Evolutionary conservation across 371 early-diverging fungal genomes (phyloP).

Genomic region (Mortierella sp.): DNA sequence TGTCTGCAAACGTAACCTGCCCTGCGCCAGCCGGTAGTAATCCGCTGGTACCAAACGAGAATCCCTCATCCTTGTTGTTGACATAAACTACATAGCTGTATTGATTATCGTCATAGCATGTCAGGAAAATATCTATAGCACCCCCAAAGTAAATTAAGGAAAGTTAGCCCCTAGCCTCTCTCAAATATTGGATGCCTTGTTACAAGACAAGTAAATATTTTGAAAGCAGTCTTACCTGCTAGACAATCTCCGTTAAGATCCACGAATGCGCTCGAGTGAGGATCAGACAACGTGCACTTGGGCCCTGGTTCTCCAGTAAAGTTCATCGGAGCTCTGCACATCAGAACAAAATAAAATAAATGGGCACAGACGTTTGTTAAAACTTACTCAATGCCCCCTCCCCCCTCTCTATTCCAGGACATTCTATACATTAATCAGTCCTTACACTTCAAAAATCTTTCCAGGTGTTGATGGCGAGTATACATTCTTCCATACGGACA

Average conservation of each 20-base stretch:
- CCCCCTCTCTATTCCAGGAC: too few species aligned
- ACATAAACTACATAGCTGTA: slow-evolving; percentile 84
- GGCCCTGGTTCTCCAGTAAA: slow-evolving; percentile 45
- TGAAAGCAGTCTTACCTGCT: slow-evolving; percentile 62
- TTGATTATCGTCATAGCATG: slow-evolving; percentile 68
- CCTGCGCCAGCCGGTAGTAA: slow-evolving; percentile 81
- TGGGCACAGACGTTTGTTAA: too few species aligned
- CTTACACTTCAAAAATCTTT: slow-evolving; percentile 56
- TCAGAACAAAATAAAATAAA: background rate
- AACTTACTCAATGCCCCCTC: too few species aligned
- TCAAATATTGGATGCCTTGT: background rate
- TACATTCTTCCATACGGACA: slow-evolving; percentile 72
- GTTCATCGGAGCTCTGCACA: slow-evolving; percentile 36
- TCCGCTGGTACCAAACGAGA: slow-evolving; percentile 67
- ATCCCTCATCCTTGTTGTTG: slow-evolving; percentile 74
- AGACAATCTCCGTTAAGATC: slow-evolving; percentile 95
- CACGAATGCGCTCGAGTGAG: slow-evolving; percentile 92
- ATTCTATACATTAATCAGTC: background rate
- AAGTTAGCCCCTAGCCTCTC: background rate
- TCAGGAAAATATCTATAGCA: slow-evolving; percentile 83
- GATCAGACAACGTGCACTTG: slow-evolving; percentile 77
- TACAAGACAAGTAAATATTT: too few species aligned
- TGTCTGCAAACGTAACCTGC: slow-evolving; percentile 89
- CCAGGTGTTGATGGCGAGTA: slow-evolving; percentile 31
- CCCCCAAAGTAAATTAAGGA: background rate